Base-by-base conservation (phyloP, 2,329 filamentous ascomycete species). In the Scytalidium sp. region DNA sequence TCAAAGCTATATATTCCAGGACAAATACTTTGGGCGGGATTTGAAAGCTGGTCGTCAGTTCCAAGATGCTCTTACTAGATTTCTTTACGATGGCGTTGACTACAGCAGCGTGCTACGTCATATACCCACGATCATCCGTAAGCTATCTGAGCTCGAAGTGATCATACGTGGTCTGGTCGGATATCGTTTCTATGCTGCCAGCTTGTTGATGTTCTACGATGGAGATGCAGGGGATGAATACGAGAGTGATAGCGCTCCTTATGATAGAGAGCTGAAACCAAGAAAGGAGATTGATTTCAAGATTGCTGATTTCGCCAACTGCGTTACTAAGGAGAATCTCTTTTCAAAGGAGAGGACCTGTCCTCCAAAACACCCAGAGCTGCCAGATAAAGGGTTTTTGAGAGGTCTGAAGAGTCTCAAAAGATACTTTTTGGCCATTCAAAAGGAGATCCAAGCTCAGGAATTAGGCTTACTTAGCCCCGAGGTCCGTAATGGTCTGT, bases 291-390 rank as follows among this genome's bases (percentile, higher is more conserved):
- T 96, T 64, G 89, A 96, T 67, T 85, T 99, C 71, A 97, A 97
- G 70, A 95, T 99, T 67, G 93, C 96, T 50, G 94, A 99, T 69
- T 99, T 99, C 72, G 94, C 94, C 56, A 99, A 99, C 67, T 97
- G 93, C 63, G 85, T 97, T 29, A 97, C 92, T 1, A 88, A 90
- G 3, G 87, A 94, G 57, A 91, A 96, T 61, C 70, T 84, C 51
- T 70, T 75, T 2, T 71, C 75, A 17, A 70, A 72, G 46, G 75
- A 78, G 54, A 78, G 78, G 60, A 73, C 79, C 3, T 97, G 93
- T 60, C 94, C 94, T 13, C 94, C 94, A 3, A 79, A 83, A 51
- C 83, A 95, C 63, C 89, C 90, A 0, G 73, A 86, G 29, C 85
- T 90, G 52, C 85, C 96, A 6, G 94, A 99, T 59, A 81, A 85